Evolutionary conservation across 1,139 yeast species (phyloP), one percentile per base, ranked within the genome.

Genomic region (Protomyces pachydermus): DNA sequence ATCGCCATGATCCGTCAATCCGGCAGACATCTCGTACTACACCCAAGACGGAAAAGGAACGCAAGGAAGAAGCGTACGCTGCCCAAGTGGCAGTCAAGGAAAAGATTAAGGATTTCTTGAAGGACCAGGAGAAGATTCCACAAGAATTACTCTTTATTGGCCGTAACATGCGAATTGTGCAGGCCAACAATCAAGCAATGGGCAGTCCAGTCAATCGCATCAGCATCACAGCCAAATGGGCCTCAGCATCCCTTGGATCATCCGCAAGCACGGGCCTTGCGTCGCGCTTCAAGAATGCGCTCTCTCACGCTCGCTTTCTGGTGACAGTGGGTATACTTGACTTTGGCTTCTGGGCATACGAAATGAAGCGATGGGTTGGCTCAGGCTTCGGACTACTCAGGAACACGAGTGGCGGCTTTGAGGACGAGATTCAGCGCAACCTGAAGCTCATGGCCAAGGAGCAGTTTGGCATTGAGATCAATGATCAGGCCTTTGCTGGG

Each of bases 191-290:
- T 72, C 83, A 82, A 68, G 77, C 76, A 62, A 82, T 83, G 72
- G 90, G 87, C 2, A 83, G 89, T 23, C 93, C 93, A 0, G 87
- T 87, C 18, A 88, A 88, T 72, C 77, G 95, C 64, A 76, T 88
- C 69, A 84, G 84, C 67, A 72, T 85, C 54, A 77, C 88, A 67
- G 88, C 89, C 66, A 69, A 56, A 46, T 69, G 62, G 69, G 70
- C 64, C 54, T 60, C 60, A 65, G 70, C 46, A 54, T 65, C 64
- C 38, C 54, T 48, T 18, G 56, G 56, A 5, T 61, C 55, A 23
- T 39, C 70, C 16, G 35, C 46, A 2, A 18, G 39, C 32, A 45
- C 54, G 25, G 34, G 53, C 9, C 12, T 58, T 10, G 51, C 62
- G 4, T 50, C 53, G 32, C 62, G 62, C 28, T 45, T 58, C 52